Conservation (phyloP, 768 basidiomycete genomes). For the Dioszegia crocea region DNA sequence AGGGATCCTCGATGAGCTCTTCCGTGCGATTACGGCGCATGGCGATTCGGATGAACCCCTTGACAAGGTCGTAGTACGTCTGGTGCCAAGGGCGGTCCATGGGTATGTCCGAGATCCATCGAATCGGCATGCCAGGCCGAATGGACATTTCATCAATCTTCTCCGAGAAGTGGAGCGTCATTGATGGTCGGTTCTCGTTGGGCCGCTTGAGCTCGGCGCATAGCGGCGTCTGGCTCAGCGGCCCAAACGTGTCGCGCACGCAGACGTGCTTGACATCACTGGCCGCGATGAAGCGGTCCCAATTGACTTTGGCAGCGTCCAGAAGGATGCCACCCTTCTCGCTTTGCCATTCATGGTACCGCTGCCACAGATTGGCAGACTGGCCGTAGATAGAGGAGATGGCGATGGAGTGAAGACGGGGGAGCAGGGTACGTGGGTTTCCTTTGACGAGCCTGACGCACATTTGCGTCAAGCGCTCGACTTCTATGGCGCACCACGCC, state of each 20-base stretch:
- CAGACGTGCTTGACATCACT: not conserved
- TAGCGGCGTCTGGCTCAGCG: not conserved
- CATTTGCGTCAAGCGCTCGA: not conserved
- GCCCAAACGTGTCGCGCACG: not conserved
- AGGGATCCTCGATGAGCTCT: not conserved
- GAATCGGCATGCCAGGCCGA: not conserved
- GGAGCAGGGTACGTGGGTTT: not conserved
- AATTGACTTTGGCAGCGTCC: not conserved
- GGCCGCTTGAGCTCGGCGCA: no score
- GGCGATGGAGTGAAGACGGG: not conserved
- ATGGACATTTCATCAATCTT: not conserved
- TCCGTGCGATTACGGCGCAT: not conserved
- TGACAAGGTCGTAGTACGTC: no score
- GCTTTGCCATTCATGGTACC: not conserved
- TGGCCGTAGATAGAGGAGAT: constrained; percentile 1
- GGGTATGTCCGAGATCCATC: constrained; percentile 3
- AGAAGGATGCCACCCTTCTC: not conserved
- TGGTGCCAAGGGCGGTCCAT: no score
- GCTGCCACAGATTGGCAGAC: not conserved
- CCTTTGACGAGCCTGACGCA: not conserved
- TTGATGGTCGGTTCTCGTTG: not conserved
- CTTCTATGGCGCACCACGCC: not conserved
- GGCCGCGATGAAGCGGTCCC: not conserved
- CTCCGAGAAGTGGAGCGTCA: not conserved
- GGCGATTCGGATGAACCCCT: no score